Evolutionary conservation across 2,329 filamentous ascomycete genomes (phyloP).

Genomic region (Macrophomina tecta): DNA sequence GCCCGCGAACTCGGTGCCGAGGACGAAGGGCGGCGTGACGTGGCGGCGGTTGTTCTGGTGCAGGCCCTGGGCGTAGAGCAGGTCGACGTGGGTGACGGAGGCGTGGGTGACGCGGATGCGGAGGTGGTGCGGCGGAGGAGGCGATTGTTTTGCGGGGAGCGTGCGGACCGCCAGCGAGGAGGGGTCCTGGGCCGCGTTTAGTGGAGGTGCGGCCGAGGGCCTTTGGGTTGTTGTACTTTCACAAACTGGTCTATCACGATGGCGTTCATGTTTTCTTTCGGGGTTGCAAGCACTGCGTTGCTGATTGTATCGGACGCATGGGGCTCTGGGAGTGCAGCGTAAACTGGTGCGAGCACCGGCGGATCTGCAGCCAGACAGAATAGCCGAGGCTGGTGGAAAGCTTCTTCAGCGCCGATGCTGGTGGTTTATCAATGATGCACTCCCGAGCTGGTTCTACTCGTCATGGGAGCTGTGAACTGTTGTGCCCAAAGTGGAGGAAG

Average conservation of each 20-base stretch:
- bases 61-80: conserved; percentile 63
- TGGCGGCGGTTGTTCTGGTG: conserved; percentile 67
- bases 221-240: neutral
- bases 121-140: conserved; percentile 48
- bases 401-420: too few relatives aligned
- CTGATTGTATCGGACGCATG: too few relatives aligned
- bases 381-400: too few relatives aligned
- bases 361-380: too few relatives aligned
- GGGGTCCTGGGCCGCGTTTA: neutral
- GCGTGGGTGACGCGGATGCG: conserved; percentile 59
- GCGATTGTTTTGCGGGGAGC: neutral
- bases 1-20: conserved; percentile 68
- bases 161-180: neutral
- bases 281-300: too few relatives aligned
- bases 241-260: neutral
- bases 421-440: too few relatives aligned
- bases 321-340: too few relatives aligned
- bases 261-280: neutral
- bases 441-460: too few relatives aligned
- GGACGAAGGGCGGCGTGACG: conserved; percentile 62
- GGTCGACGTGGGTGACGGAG: conserved; percentile 66
- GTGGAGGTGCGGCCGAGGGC: neutral
- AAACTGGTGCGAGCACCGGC: too few relatives aligned
- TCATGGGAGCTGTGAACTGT: too few relatives aligned
- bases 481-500: too few relatives aligned